Base-by-base conservation (phyloP, 2,329 filamentous ascomycete genomes). In the Verticillium alfalfae region DNA sequence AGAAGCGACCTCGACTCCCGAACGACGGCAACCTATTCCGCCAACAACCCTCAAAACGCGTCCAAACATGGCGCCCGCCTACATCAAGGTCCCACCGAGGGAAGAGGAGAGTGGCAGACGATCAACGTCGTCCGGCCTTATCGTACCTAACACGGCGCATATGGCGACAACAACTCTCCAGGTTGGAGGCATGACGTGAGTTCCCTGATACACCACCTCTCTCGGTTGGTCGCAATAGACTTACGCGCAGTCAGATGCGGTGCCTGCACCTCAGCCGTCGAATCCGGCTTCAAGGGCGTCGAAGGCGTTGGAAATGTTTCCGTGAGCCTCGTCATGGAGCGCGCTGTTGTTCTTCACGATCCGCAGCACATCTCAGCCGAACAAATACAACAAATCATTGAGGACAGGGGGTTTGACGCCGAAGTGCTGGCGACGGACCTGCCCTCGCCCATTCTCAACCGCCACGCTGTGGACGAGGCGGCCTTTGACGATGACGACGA, bases 231-330 rank as follows among this genome's bases (percentile, higher is more conserved):
- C 34, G 31, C 58, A 38, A 61, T 49, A 34, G 58, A 22, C 34
- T 56, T 34, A 56, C 54, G 54, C 52, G 36, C 41, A 84, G 80
- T 84, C 82, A 87, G 84, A 66, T 99, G 95, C 78, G 93, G 94
- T 72, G 90, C 94, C 68, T 99, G 95, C 74, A 97, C 94, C 34
- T 96, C 93, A 55, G 89, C 95, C n/a, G 89, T 99, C 68, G 94
- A 98, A 81, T 86, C 89, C 63, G 95, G 91, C 67, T 96, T 99
- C 78, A 90, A 92, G 70, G 86, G 85, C 67, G 84, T 96, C 5
- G 82, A 89, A 45, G 94, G 95, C 60, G 88, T 95, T 10, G 91
- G 90, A 65, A 92, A 84, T 68, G 92, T 98, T 63, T 96, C 93
- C 10, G 90, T 99, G 69, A 97, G 92, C 73, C 80, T 99, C 69